These are phyloP conservation scores for Polygonum maritimum DNA, from an alignment of 148 eudicot genomes.

Conservation along the genomic window DNA sequence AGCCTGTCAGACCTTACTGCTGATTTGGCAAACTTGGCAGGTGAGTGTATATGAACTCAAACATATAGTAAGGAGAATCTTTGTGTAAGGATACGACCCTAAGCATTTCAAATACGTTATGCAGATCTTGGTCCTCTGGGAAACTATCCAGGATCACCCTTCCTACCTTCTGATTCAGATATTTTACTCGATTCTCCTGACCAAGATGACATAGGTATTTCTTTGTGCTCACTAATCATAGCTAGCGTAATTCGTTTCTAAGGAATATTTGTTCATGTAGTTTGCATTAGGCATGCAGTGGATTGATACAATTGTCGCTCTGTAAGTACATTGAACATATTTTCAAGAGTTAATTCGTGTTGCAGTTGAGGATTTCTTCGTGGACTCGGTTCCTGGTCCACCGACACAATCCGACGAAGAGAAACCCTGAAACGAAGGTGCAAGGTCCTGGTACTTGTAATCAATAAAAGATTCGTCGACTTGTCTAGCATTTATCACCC, in stretches of 20 bases:
- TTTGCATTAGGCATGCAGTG: background rate
- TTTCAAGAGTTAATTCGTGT: background rate
- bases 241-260: background rate
- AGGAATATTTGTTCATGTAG: background rate
- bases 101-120: background rate
- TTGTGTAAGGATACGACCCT: background rate
- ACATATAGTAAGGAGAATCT: background rate
- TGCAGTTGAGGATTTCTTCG: slow-evolving; percentile 94
- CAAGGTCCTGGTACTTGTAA: slow-evolving; percentile 1
- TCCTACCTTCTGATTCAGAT: slow-evolving; percentile 90
- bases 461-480: background rate
- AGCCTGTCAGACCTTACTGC: slow-evolving; percentile 97
- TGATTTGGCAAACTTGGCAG: slow-evolving; percentile 94
- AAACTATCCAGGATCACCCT: slow-evolving; percentile 95
- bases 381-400: slow-evolving; percentile 73
- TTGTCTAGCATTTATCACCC: background rate
- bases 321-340: background rate
- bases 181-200: slow-evolving; percentile 81
- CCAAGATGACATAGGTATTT: slow-evolving; percentile 73
- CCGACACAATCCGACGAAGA: slow-evolving; percentile 65
- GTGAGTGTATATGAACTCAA: slow-evolving; percentile 28
- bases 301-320: background rate
- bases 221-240: background rate
- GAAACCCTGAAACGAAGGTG: slow-evolving; percentile 26
- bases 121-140: slow-evolving; percentile 96